These are phyloP conservation scores for Exophiala viscosa DNA, from an alignment of 2,329 filamentous ascomycete species.

Conservation along the genomic window DNA sequence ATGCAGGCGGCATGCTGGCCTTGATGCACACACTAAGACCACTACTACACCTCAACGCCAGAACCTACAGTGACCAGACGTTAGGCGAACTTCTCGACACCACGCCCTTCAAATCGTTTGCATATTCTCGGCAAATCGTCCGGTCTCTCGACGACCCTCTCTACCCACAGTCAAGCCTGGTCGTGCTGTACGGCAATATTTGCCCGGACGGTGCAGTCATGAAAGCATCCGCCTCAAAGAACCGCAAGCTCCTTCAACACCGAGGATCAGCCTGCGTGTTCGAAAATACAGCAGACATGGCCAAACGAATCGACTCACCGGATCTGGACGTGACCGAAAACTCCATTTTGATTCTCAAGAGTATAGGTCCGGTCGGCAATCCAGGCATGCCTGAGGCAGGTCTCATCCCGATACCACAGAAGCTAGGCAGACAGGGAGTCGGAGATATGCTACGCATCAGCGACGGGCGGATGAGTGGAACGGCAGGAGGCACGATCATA, in stretches of 20 bases:
- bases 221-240: conserved; percentile 51
- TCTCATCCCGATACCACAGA: conserved; percentile 50
- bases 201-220: conserved; percentile 49
- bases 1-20: conserved; percentile 50
- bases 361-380: conserved; percentile 50
- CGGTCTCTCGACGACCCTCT: conserved; percentile 45
- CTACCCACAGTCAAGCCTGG: conserved; percentile 44
- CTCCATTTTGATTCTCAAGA: conserved; percentile 47
- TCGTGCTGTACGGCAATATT: conserved; percentile 47
- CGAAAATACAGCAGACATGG: conserved; percentile 46
- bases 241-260: conserved; percentile 43
- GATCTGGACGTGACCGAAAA: conserved; percentile 42
- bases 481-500: conserved; percentile 53
- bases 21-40: conserved; percentile 46
- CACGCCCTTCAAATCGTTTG: conserved; percentile 41
- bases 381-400: conserved; percentile 54
- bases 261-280: conserved; percentile 48
- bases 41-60: conserved; percentile 45
- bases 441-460: conserved; percentile 53
- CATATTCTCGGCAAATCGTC: conserved; percentile 43
- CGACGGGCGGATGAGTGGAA: conserved; percentile 55
- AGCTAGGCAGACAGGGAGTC: conserved; percentile 46
- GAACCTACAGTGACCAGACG: conserved; percentile 47
- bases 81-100: conserved; percentile 45
- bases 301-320: conserved; percentile 45